phyloP scores from a whole-genome alignment of 2,329 filamentous ascomycete species.

The Fonsecaea erecta region DNA sequence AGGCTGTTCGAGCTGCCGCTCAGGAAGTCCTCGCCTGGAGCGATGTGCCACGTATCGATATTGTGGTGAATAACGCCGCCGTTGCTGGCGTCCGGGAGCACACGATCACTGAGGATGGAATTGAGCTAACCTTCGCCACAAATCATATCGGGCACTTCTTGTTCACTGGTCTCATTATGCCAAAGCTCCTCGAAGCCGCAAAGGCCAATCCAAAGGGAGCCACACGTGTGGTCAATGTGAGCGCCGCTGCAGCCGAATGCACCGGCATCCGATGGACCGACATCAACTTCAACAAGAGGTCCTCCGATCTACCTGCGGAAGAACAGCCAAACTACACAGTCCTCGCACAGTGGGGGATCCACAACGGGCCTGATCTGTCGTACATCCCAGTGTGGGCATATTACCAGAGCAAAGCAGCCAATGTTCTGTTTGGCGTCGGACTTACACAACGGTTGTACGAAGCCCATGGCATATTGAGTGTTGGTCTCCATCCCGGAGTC shows the following conservation, averaged over 20 bases:
- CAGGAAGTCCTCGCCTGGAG: constrained; percentile 38
- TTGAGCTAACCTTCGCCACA: constrained; percentile 46
- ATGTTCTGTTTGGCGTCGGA: constrained; percentile 50
- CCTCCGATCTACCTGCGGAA: constrained; percentile 29
- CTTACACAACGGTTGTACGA: constrained; percentile 39
- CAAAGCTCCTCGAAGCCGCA: constrained; percentile 42
- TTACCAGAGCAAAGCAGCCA: constrained; percentile 54
- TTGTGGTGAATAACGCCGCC: constrained; percentile 52
- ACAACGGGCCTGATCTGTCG: constrained; percentile 29
- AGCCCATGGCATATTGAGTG: constrained; percentile 45
- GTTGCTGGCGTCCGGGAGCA: constrained; percentile 43
- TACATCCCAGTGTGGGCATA: constrained; percentile 49
- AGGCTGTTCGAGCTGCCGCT: constrained; percentile 42
- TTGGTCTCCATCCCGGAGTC: constrained; percentile 48
- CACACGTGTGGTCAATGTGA: constrained; percentile 41
- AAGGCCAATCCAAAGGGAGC: constrained; percentile 15
- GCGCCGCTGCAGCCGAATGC: constrained; percentile 38
- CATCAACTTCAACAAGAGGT: constrained; percentile 41
- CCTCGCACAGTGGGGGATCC: constrained; percentile 11
- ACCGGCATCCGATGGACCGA: constrained; percentile 43
- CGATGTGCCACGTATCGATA: constrained; percentile 43
- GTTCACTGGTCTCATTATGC: constrained; percentile 47
- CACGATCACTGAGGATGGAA: constrained; percentile 39
- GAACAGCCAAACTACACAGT: constrained; percentile 28
- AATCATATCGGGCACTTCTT: constrained; percentile 49